A percentile compares a stretch with the other conserved stretches of the same genome.
Conservation (phyloP, 306 rosid species). For the Quercus wislizeni region DNA sequence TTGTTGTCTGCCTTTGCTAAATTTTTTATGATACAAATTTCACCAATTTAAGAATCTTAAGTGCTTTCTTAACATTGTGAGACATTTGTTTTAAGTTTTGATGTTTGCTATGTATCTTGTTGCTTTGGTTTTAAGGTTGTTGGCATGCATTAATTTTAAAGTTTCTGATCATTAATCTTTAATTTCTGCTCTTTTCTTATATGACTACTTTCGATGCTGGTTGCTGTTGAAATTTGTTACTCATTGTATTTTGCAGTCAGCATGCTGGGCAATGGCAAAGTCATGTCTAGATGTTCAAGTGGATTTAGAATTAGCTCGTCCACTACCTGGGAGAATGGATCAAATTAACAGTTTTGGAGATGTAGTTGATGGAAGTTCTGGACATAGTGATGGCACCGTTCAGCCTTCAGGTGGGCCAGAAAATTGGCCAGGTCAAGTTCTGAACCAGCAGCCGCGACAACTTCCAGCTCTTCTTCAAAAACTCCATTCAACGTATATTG, state of each 20-base stretch:
- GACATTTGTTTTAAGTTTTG: neutral
- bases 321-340: slow-evolving; percentile 62
- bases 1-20: neutral
- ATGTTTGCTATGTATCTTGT: neutral
- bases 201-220: slow-evolving; percentile 13
- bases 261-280: slow-evolving; percentile 98
- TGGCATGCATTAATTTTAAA: neutral
- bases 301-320: slow-evolving; percentile 74
- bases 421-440: slow-evolving; percentile 88
- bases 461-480: slow-evolving; percentile 84
- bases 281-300: slow-evolving; percentile 93
- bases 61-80: neutral
- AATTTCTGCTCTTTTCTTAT: slow-evolving; percentile 4
- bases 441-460: slow-evolving; percentile 88
- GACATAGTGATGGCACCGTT: slow-evolving; percentile 42
- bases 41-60: neutral
- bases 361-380: slow-evolving; percentile 63
- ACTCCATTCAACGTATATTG: slow-evolving; percentile 82
- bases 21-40: neutral
- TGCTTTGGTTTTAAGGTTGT: neutral
- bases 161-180: neutral
- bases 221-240: slow-evolving; percentile 17
- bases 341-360: slow-evolving; percentile 56
- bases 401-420: slow-evolving; percentile 61
- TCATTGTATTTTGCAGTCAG: slow-evolving; percentile 62